Evolutionary conservation across 2,329 filamentous ascomycete species (phyloP).

Genomic region (Uncinocarpus reesii): DNA sequence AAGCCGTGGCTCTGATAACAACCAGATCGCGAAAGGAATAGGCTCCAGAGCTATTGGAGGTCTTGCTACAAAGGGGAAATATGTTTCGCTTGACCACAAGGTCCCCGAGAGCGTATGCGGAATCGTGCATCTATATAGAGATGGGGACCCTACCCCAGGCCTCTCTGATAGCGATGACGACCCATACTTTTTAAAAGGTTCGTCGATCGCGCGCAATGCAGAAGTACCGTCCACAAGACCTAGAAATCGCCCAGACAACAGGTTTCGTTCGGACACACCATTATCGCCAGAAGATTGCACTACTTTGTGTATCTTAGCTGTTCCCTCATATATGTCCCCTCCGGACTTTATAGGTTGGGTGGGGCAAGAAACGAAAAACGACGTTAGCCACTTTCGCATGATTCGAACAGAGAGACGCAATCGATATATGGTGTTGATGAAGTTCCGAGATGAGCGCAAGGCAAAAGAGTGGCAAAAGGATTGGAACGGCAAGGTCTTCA

Average conservation of each 20-base stretch:
- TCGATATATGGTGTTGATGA: conserved; percentile 90
- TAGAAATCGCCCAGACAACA: conserved; percentile 10
- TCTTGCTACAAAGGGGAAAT: conserved; percentile 72
- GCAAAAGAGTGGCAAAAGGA: conserved; percentile 72
- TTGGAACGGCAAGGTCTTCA: conserved; percentile 90
- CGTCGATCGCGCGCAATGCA: conserved; percentile 25
- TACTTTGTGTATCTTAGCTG: conserved; percentile 83
- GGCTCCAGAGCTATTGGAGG: conserved; percentile 48
- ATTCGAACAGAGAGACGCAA: conserved; percentile 82
- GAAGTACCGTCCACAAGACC: conserved; percentile 19
- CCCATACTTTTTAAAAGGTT: conserved; percentile 31
- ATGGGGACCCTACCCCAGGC: conserved; percentile 61
- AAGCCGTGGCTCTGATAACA: conserved; percentile 25
- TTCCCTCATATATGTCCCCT: conserved; percentile 86
- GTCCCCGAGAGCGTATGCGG: conserved; percentile 81
- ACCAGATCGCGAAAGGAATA: conserved; percentile 40
- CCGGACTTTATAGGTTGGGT: conserved; percentile 86
- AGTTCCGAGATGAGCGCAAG: conserved; percentile 65
- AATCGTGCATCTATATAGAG: conserved; percentile 85
- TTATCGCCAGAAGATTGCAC: conserved; percentile 54
- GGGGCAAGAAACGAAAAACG: conserved; percentile 71
- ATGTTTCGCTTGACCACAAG: conserved; percentile 57
- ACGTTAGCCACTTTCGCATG: conserved; percentile 89
- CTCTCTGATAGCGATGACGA: conserved; percentile 42
- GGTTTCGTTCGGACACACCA: conserved; percentile 14